phyloP scores from a whole-genome alignment of 495 filamentous ascomycete genomes.

The Mytilinidion resinicola region DNA sequence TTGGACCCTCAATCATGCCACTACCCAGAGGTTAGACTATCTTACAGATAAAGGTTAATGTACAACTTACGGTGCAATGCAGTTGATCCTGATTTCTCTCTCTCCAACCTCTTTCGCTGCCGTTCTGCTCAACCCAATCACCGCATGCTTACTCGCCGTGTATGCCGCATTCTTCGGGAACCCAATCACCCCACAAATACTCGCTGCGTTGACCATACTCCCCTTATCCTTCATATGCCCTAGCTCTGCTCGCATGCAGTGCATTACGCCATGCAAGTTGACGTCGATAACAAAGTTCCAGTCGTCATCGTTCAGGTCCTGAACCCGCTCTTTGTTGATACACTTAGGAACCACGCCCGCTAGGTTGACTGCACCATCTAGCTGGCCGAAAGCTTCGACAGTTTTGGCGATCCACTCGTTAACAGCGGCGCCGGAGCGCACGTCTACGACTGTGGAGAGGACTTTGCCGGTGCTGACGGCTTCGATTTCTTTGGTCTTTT shows the following conservation, averaged over 20 bases:
- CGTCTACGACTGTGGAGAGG: conserved; percentile 5
- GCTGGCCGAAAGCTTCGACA: conserved; percentile 22
- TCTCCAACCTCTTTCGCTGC: conserved; percentile 55
- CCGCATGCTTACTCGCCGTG: conserved; percentile 47
- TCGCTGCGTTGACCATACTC: conserved; percentile 52
- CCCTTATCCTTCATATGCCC: conserved; percentile 23
- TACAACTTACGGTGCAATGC: conserved; percentile 32
- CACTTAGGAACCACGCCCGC: conserved; percentile 44
- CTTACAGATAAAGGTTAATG: not conserved
- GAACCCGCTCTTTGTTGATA: conserved; percentile 31
- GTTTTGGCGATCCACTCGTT: conserved; percentile 5
- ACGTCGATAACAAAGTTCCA: conserved; percentile 30
- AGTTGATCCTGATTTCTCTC: conserved; percentile 54
- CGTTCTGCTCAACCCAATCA: conserved; percentile 53
- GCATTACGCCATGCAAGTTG: conserved; percentile 31
- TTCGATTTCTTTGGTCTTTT: not conserved
- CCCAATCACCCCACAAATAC: conserved; percentile 51
- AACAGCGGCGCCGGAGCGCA: conserved; percentile 7
- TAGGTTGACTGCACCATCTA: conserved; percentile 55
- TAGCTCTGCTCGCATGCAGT: conserved; percentile 26
- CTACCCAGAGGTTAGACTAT: not conserved
- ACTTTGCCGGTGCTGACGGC: conserved; percentile 1
- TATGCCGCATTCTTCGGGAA: conserved; percentile 48
- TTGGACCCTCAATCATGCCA: conserved; percentile 26
- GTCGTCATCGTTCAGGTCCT: conserved; percentile 33